Base-by-base conservation (phyloP, 73 alveolate species). In the Uronychia binucleata region DNA sequence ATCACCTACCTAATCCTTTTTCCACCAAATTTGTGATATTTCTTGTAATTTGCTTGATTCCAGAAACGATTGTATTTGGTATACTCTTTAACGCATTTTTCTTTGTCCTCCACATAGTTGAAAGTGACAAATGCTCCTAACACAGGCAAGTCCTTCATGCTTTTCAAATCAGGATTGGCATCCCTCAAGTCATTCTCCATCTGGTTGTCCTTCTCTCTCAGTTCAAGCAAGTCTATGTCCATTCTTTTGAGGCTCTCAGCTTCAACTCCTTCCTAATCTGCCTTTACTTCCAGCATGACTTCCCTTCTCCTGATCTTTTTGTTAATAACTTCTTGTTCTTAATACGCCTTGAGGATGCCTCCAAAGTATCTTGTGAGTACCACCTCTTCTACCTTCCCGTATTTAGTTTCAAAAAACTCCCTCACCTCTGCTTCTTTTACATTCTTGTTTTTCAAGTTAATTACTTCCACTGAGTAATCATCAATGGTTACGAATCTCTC, bases 51-150 rank as follows among this genome's bases (percentile, higher is more conserved):
- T 35, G 27, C 28, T 28, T 26, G 8, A 28, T 75, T 75, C 59
- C 58, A 75, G 81, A 26, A 30, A 8, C 58, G 46, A 26, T 75
- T 28, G 81, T 28, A 26, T 26, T 75, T 26, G 8, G 5, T 28
- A 58, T 75, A 30, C 19, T 75, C 27, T 30, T 75, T 75, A 8
- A 75, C 5, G 46, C 28, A 26, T 27, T 75, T 75, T 75, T 1
- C 29, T 75, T 75, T 75, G 33, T 31, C 59, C n/a, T 67, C 75
- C 27, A 75, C 81, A 28, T 82, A 58, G 31, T 60, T 28, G 59
- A 82, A 82, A 25, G 74, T 33, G 26, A 82, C 60, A 32, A 59
- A 82, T 34, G 89, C 89, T 0, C 89, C 89, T 0, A 82, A 30
- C 14, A 29, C 74, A 26, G 89, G 83, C 1, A 74, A 34, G 59